Evolutionary conservation across 2,329 filamentous ascomycete species (phyloP).

Genomic region (Colletotrichum graminicola): DNA sequence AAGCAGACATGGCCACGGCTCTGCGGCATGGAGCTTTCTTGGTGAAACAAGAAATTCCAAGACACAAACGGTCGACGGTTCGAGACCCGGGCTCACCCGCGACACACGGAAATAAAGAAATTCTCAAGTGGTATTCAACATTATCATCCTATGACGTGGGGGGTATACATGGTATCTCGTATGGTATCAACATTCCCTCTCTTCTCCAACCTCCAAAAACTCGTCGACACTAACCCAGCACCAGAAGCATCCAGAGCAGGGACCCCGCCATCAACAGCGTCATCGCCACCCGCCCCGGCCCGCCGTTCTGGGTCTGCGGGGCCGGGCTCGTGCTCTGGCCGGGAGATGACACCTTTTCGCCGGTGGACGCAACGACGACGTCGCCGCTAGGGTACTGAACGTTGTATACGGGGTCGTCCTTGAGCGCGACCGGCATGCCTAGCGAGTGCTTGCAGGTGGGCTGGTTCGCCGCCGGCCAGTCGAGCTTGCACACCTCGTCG

Average conservation of each 20-base stretch:
- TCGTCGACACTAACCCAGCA: constrained; percentile 20
- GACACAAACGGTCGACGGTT: not conserved
- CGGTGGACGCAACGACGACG: constrained; percentile 52
- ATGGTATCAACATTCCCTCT: constrained; percentile 8
- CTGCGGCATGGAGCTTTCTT: not conserved
- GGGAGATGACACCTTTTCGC: constrained; percentile 26
- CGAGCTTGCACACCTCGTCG: constrained; percentile 60
- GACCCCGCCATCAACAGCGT: constrained; percentile 13
- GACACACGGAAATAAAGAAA: not conserved
- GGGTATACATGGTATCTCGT: constrained; percentile 34
- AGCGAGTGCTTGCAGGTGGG: constrained; percentile 58
- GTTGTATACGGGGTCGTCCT: constrained; percentile 58
- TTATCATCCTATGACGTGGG: constrained; percentile 34
- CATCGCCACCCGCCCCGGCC: not conserved
- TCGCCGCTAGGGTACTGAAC: constrained; percentile 61
- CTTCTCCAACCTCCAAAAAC: not conserved
- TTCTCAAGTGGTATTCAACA: constrained; percentile 24
- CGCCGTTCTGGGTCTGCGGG: constrained; percentile 32
- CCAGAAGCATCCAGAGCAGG: constrained; percentile 26
- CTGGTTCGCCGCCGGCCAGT: constrained; percentile 60
- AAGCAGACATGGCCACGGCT: not conserved
- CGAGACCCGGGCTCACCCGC: not conserved
- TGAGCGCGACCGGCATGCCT: constrained; percentile 53
- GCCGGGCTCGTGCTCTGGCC: constrained; percentile 26
- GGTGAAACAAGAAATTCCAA: not conserved